These are phyloP conservation scores for Arabidopsis thaliana DNA, from an alignment of 345 rosid species.

Conservation along the genomic window TAIR10.1 NC_003074.8:280501-281000, in stretches of 20 bases:
- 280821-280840: slow-evolving; percentile 99
- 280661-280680: slow-evolving; percentile 99
- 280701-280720: slow-evolving; percentile 92
- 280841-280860: slow-evolving; percentile 97
- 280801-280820: slow-evolving; percentile 95
- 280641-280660: slow-evolving; percentile 93
- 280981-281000: slow-evolving; percentile 87
- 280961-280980: slow-evolving; percentile 91
- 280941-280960: slow-evolving; percentile 92
- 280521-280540: slow-evolving; percentile 94
- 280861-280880: slow-evolving; percentile 89
- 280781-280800: slow-evolving; percentile 98
- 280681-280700: slow-evolving; percentile 96
- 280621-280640: slow-evolving; percentile 91
- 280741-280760: slow-evolving; percentile 99
- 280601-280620: slow-evolving; percentile 84
- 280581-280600: slow-evolving; percentile 85
- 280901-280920: slow-evolving; percentile 96
- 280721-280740: slow-evolving; percentile 98
- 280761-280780: slow-evolving; percentile 98
- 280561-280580: slow-evolving; percentile 94
- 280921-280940: slow-evolving; percentile 99
- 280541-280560: slow-evolving; percentile 98
- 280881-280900: slow-evolving; percentile 94
- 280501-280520: slow-evolving; percentile 96